Conservation (phyloP, 352 stramenopile genomes). For the Globisporangium recalcitrans region DNA sequence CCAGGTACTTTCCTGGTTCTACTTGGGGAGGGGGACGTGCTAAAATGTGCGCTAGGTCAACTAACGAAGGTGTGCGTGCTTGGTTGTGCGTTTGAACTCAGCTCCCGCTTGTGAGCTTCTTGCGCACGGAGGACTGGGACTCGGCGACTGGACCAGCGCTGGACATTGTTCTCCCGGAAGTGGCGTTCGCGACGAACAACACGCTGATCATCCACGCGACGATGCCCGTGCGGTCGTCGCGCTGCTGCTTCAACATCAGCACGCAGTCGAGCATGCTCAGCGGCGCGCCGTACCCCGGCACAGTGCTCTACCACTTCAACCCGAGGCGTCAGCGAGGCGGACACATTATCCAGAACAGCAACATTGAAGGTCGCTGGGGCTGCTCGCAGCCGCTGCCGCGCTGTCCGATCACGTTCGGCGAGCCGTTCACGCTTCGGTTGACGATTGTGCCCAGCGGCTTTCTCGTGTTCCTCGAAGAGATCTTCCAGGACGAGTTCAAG, state of each 20-base stretch:
- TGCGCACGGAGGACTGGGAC: slow-evolving; percentile 76
- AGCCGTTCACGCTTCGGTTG: slow-evolving; percentile 71
- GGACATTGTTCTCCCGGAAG: slow-evolving; percentile 63
- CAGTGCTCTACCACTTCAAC: slow-evolving; percentile 80
- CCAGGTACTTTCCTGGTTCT: slow-evolving; percentile 18
- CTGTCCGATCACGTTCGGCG: slow-evolving; percentile 67
- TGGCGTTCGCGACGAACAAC: slow-evolving; percentile 81
- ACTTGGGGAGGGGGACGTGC: neutral
- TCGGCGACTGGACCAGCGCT: slow-evolving; percentile 50
- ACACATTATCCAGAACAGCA: slow-evolving; percentile 78
- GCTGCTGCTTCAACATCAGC: slow-evolving; percentile 77
- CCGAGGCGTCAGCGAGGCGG: slow-evolving; percentile 55
- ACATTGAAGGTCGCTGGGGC: slow-evolving; percentile 75
- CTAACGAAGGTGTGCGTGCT: no score
- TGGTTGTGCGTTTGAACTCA: slow-evolving; percentile 3
- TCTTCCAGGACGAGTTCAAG: slow-evolving; percentile 82
- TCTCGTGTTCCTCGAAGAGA: slow-evolving; percentile 72
- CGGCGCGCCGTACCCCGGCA: slow-evolving; percentile 63
- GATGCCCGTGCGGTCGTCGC: slow-evolving; percentile 48
- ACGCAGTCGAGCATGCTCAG: slow-evolving; percentile 68
- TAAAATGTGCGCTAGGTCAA: no score
- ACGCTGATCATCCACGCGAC: slow-evolving; percentile 80
- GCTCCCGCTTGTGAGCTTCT: slow-evolving; percentile 71
- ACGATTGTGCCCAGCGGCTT: slow-evolving; percentile 70
- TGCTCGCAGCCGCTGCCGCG: slow-evolving; percentile 58